A percentile compares a stretch with the other conserved stretches of the same genome.
Conservation (phyloP, 768 basidiomycete species). For the Melanogaster broomeanus region DNA sequence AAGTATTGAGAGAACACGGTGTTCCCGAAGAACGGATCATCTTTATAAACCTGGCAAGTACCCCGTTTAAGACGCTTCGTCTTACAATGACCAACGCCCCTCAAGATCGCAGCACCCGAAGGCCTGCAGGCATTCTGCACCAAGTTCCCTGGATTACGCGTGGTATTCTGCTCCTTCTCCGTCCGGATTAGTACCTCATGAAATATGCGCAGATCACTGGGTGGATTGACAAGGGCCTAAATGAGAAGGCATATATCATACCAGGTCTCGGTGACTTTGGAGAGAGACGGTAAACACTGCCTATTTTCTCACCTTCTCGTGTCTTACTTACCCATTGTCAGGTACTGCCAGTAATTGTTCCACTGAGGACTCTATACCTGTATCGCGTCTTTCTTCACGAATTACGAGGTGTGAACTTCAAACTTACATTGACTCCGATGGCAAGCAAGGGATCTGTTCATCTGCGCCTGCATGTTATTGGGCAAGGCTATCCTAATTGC, state of each 20-base stretch:
- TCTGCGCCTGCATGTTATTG: neutral
- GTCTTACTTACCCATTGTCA: neutral
- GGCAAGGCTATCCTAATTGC: too few species aligned
- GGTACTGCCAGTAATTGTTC: slow-evolving; percentile 23
- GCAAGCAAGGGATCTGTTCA: neutral
- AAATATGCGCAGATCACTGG: slow-evolving; percentile 70
- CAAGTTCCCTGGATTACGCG: slow-evolving; percentile 72
- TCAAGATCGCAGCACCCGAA: slow-evolving; percentile 85
- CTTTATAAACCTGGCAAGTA: slow-evolving; percentile 84
- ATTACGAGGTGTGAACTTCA: neutral
- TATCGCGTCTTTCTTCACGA: neutral
- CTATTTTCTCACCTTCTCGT: neutral
- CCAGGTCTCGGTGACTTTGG: slow-evolving; percentile 98
- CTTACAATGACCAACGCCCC: neutral
- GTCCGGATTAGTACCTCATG: neutral
- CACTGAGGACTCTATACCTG: neutral
- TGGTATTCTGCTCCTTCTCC: slow-evolving; percentile 50
- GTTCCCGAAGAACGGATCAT: slow-evolving; percentile 95
- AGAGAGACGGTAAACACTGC: slow-evolving; percentile 65
- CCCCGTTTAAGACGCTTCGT: neutral
- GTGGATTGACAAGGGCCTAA: slow-evolving; percentile 92
- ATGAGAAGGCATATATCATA: slow-evolving; percentile 88
- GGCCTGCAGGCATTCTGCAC: slow-evolving; percentile 81
- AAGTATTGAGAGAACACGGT: slow-evolving; percentile 87
- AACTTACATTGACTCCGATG: neutral